phyloP scores from a whole-genome alignment of 768 basidiomycete species.

The Gloeostereum incarnatum region DNA sequence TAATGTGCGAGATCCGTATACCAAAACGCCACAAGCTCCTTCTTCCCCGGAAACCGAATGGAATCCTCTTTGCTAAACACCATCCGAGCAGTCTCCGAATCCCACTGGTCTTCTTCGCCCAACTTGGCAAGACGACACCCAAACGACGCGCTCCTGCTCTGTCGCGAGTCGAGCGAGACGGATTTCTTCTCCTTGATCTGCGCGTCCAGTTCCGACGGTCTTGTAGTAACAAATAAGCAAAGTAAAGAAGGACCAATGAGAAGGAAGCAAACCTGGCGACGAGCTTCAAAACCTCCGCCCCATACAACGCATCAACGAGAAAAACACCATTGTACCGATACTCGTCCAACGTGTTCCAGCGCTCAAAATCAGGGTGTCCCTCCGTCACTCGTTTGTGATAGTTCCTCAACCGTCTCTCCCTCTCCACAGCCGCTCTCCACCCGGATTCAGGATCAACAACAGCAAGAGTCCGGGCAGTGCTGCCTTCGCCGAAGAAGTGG shows the following conservation, averaged over 20 bases:
- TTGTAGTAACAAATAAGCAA: not conserved
- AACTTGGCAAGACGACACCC: conserved; percentile 9
- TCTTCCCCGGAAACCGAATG: conserved; percentile 6
- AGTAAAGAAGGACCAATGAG: too few relatives aligned
- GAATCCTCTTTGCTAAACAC: conserved; percentile 9
- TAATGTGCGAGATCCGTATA: conserved; percentile 5
- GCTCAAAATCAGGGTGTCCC: conserved; percentile 6
- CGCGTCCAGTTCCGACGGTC: conserved; percentile 7
- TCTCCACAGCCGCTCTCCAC: conserved; percentile 7
- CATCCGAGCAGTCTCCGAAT: conserved; percentile 9
- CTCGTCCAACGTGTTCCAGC: conserved; percentile 7
- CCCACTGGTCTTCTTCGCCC: not conserved
- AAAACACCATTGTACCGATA: conserved; percentile 1
- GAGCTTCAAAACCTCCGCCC: conserved; percentile 3
- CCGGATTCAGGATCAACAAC: conserved; percentile 7
- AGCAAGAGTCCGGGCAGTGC: conserved; percentile 5
- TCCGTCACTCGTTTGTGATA: not conserved
- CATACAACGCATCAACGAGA: conserved; percentile 8
- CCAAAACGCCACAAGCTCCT: conserved; percentile 12
- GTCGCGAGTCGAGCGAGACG: conserved; percentile 1
- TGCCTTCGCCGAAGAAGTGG: not conserved
- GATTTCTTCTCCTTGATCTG: not conserved
- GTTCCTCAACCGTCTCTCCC: not conserved
- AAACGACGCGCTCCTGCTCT: not conserved
- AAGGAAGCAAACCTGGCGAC: conserved; percentile 5